Percentiles rank a stretch among this genome's conserved stretches.
Evolutionary conservation across 768 basidiomycete species (phyloP).

Genomic region (Pleurotus tuoliensis): DNA sequence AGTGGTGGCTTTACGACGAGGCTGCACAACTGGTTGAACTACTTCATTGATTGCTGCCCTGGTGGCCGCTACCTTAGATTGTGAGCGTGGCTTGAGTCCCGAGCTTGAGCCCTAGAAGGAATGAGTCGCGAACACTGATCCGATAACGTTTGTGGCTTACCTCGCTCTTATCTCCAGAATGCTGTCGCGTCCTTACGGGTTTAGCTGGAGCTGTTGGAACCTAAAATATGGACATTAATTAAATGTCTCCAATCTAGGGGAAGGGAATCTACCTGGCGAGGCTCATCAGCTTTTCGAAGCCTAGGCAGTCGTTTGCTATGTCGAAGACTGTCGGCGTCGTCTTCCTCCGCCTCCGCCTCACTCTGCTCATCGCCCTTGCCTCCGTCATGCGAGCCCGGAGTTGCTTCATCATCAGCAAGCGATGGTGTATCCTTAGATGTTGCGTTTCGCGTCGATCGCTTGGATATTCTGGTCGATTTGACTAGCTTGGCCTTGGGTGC

Average conservation of each 20-base stretch:
- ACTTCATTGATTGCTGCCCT: neutral
- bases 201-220: constrained; percentile 3
- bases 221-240: neutral
- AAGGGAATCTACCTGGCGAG: neutral
- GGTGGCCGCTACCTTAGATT: neutral
- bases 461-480: constrained; percentile 1
- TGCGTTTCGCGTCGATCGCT: neutral
- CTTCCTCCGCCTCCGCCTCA: neutral
- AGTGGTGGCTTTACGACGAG: neutral
- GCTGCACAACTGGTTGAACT: neutral
- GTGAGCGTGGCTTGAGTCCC: neutral
- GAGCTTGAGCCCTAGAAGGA: neutral
- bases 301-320: neutral
- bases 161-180: too few species aligned
- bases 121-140: too few species aligned
- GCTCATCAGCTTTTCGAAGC: neutral
- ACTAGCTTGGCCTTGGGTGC: neutral
- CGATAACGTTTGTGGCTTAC: too few species aligned
- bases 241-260: neutral
- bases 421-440: constrained; percentile 5
- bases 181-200: neutral
- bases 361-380: neutral
- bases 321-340: neutral
- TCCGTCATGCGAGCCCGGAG: neutral
- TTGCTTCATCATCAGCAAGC: constrained; percentile 8